Percentiles rank a stretch among this genome's conserved stretches.
These are phyloP conservation scores for Talaromyces liani DNA, from an alignment of 495 filamentous ascomycete genomes.

Conservation along the genomic window DNA sequence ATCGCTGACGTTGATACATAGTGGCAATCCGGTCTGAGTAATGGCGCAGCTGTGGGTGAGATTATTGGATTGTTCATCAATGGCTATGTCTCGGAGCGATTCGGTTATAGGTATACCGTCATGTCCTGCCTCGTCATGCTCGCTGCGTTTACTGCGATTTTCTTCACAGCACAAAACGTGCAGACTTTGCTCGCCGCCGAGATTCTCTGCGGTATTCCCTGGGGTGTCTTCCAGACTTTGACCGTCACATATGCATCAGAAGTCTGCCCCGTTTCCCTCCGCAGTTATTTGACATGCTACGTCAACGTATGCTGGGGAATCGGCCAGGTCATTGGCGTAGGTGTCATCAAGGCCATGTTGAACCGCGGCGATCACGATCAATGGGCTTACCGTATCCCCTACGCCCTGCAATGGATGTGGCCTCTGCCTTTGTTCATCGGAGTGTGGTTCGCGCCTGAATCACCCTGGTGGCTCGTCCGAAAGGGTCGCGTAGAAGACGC, in stretches of 20 bases:
- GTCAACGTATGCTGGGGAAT: constrained; percentile 81
- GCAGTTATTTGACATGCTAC: constrained; percentile 69
- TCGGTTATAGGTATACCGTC: constrained; percentile 67
- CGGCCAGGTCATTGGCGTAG: constrained; percentile 67
- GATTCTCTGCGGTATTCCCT: constrained; percentile 71
- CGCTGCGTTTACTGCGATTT: constrained; percentile 64
- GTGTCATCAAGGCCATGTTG: constrained; percentile 62
- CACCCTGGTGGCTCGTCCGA: constrained; percentile 77
- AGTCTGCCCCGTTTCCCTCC: constrained; percentile 64
- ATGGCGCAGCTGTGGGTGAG: constrained; percentile 58
- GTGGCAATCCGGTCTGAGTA: constrained; percentile 74
- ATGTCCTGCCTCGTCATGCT: constrained; percentile 59
- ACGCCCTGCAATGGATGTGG: constrained; percentile 83
- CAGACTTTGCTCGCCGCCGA: constrained; percentile 62
- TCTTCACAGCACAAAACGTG: constrained; percentile 68
- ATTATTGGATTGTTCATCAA: constrained; percentile 73
- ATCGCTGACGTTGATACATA: too few species aligned
- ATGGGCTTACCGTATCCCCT: constrained; percentile 64
- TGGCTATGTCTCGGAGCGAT: constrained; percentile 66
- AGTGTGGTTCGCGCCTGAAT: constrained; percentile 66
- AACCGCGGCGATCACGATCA: constrained; percentile 44
- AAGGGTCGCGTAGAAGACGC: constrained; percentile 61
- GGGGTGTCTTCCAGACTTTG: constrained; percentile 77
- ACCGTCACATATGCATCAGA: constrained; percentile 78
- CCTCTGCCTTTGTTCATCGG: constrained; percentile 66